Evolutionary conservation across 2,329 filamentous ascomycete species (phyloP), one percentile per base, ranked within the genome.

Genomic region (Penicillium sp.): DNA sequence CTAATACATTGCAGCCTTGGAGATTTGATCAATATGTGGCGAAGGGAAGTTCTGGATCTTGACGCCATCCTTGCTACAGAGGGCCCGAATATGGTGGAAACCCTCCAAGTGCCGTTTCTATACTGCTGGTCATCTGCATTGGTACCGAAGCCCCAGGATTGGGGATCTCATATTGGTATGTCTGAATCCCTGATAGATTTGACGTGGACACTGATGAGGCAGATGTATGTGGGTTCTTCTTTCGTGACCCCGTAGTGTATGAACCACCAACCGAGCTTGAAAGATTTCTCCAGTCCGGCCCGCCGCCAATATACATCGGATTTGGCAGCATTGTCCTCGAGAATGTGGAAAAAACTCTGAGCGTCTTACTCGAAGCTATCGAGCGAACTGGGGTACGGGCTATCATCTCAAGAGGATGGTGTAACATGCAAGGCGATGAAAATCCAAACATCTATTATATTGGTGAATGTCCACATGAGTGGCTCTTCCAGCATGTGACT

Each of bases 241-340:
- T 81, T 60, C 63, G 70, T 27, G 65, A 69, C 52, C 49, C 63
- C 1, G 66, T 73, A n/a, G 19, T 59, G 6, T 76, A 79, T 54
- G 71, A 64, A 1, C 79, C 80, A 1, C 69, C 75, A 0, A 53
- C 67, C 0, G 76, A 77, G 7, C 60, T 82, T 2, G 65, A 62
- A 2, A 56, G 59, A 0, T 85, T 84, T 48, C 73, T 85, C 1
- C 64, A 62, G 10, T 66, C 69, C 0, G 82, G 82, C 0, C 75
- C 80, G 2, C 72, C 77, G 8, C 82, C 83, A 0, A 66, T 85
- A 0, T 85, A 85, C 52, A 81, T 85, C 29, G 82, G 82, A 0
- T 85, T 85, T 60, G 82, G 83, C 4, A 82, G 78, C 26, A 84
- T 85, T 47, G 81, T 84, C 0, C 73, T 84, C 2, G 80, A 83